Evolutionary conservation across 495 filamentous ascomycete species (phyloP).

Genomic region (Penicillium alfredii): DNA sequence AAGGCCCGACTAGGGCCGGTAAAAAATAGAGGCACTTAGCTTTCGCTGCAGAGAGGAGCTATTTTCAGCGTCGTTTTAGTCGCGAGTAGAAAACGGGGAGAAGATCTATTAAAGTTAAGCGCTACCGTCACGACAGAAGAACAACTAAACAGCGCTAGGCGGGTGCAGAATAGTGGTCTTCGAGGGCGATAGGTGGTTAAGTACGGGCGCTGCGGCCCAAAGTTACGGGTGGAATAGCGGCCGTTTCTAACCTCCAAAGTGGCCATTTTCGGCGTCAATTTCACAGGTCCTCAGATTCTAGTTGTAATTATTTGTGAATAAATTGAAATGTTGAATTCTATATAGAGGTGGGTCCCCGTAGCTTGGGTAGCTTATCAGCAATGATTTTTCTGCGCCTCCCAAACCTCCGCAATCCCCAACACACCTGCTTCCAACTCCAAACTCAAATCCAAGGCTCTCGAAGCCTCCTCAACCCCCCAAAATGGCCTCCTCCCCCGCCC

Average conservation of each 20-base stretch:
- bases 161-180: no score
- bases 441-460: not conserved
- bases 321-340: no score
- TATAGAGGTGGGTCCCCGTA: no score
- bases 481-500: conserved; percentile 28
- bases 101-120: no score
- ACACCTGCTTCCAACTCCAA: not conserved
- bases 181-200: not conserved
- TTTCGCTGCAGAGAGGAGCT: conserved; percentile 15
- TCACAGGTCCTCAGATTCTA: not conserved
- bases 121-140: no score
- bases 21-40: conserved; percentile 8
- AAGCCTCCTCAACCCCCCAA: not conserved
- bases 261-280: not conserved
- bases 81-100: no score
- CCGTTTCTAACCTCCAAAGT: not conserved
- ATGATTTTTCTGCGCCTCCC: no score
- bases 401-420: no score
- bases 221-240: not conserved
- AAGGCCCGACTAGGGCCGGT: conserved; percentile 6
- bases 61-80: conserved; percentile 21
- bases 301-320: no score
- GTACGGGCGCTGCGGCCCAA: not conserved
- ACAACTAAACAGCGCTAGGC: no score
- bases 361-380: no score